Evolutionary conservation across 148 eudicot species (phyloP).

Genomic region (Simmondsia chinensis): DNA sequence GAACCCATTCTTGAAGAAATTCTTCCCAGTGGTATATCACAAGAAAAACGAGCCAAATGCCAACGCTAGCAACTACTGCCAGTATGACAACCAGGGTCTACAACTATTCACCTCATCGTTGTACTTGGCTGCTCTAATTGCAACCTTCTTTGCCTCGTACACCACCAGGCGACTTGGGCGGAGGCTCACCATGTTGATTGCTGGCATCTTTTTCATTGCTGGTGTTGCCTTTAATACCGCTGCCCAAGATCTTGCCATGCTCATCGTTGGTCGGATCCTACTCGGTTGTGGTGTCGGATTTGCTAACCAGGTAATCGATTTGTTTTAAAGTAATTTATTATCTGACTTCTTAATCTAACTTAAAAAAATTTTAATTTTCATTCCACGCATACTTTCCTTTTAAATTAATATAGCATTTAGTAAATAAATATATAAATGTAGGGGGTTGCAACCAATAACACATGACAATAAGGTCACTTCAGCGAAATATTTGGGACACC

Average conservation of each 20-base stretch:
- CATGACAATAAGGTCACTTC: no score
- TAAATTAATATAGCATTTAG: no score
- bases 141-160: slow-evolving; percentile 83
- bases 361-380: no score
- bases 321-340: no score
- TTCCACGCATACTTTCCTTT: no score
- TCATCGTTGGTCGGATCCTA: slow-evolving; percentile 72
- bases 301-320: slow-evolving; percentile 97
- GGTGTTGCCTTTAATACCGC: slow-evolving; percentile 76
- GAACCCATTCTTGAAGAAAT: slow-evolving; percentile 55
- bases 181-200: slow-evolving; percentile 69
- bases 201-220: slow-evolving; percentile 55
- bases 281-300: slow-evolving; percentile 98
- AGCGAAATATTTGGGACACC: no score
- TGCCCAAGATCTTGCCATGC: slow-evolving; percentile 74
- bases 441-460: no score
- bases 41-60: slow-evolving; percentile 10
- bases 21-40: slow-evolving; percentile 59
- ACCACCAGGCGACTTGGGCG: slow-evolving; percentile 68
- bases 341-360: no score
- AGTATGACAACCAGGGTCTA: slow-evolving; percentile 81
- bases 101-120: slow-evolving; percentile 80
- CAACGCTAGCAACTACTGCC: slow-evolving; percentile 59
- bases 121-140: slow-evolving; percentile 64
- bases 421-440: no score